Evolutionary conservation across 306 rosid genomes (phyloP).

Genomic region (Glycyrrhiza uralensis): DNA sequence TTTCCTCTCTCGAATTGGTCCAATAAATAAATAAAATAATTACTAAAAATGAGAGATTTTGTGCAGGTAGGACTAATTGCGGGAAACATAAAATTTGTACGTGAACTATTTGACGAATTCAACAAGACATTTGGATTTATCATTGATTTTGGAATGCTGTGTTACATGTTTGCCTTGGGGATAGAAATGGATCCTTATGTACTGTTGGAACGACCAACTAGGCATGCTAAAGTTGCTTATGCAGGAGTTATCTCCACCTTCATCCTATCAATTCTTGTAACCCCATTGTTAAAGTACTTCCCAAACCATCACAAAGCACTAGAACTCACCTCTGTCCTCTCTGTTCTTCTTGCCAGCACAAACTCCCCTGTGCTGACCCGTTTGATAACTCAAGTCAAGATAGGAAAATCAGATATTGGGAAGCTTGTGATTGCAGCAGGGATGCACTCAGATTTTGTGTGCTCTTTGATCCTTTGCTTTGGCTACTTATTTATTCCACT

Average conservation of each 20-base stretch:
- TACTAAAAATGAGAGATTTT: not conserved
- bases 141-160: slow-evolving; percentile 77
- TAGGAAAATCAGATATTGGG: slow-evolving; percentile 91
- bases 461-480: slow-evolving; percentile 54
- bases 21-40: not conserved
- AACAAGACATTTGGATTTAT: slow-evolving; percentile 48
- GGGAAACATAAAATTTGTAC: slow-evolving; percentile 57
- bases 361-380: slow-evolving; percentile 84
- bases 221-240: slow-evolving; percentile 55
- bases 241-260: slow-evolving; percentile 59
- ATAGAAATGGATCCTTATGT: slow-evolving; percentile 75
- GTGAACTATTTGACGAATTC: not conserved
- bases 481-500: slow-evolving; percentile 41
- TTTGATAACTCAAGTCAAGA: slow-evolving; percentile 58
- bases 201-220: slow-evolving; percentile 44
- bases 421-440: slow-evolving; percentile 75
- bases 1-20: not conserved
- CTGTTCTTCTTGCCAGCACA: slow-evolving; percentile 61
- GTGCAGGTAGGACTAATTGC: slow-evolving; percentile 62
- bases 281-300: slow-evolving; percentile 39
- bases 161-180: slow-evolving; percentile 86
- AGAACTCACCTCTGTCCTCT: slow-evolving; percentile 44
- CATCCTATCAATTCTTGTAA: slow-evolving; percentile 28
- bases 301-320: not conserved
- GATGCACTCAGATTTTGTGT: slow-evolving; percentile 72